phyloP scores from a whole-genome alignment of 139 green algal species.

The Yamagishiella unicocca region DNA sequence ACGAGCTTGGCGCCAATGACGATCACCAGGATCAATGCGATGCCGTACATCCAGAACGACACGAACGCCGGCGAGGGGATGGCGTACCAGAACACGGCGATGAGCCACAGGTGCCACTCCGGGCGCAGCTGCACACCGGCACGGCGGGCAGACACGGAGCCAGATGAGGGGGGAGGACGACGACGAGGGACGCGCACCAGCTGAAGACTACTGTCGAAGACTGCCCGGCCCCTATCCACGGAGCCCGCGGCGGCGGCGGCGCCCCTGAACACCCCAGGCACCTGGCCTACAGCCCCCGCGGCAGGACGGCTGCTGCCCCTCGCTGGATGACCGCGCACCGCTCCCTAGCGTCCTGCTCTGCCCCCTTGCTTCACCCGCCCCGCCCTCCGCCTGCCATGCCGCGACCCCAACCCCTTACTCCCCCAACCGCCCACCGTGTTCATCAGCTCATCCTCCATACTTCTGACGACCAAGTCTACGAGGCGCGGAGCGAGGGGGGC shows the following conservation, averaged over 20 bases:
- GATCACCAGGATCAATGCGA: neutral
- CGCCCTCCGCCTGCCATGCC: neutral
- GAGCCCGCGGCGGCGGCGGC: too few species aligned
- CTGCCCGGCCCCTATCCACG: too few species aligned
- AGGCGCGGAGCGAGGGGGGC: too few species aligned
- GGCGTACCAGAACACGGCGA: conserved; percentile 27
- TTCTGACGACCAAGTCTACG: neutral
- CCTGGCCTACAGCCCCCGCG: too few species aligned
- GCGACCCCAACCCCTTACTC: neutral
- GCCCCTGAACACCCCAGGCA: too few species aligned
- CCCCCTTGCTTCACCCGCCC: too few species aligned
- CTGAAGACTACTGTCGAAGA: too few species aligned
- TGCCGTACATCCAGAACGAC: conserved; percentile 40
- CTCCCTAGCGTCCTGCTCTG: too few species aligned
- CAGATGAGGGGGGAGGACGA: neutral
- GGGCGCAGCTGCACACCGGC: conserved; percentile 36
- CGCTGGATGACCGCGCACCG: too few species aligned
- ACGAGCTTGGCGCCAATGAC: conserved; percentile 25
- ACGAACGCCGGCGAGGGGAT: conserved; percentile 35
- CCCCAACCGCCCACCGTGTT: neutral
- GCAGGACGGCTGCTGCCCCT: too few species aligned
- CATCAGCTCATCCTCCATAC: conserved; percentile 17
- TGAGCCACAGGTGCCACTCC: conserved; percentile 46
- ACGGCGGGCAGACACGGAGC: neutral
- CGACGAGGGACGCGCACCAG: neutral